Evolutionary conservation across 1,284 basidiomycete species (phyloP), one percentile per base, ranked within the genome.

Genomic region (Malassezia brasiliensis): DNA sequence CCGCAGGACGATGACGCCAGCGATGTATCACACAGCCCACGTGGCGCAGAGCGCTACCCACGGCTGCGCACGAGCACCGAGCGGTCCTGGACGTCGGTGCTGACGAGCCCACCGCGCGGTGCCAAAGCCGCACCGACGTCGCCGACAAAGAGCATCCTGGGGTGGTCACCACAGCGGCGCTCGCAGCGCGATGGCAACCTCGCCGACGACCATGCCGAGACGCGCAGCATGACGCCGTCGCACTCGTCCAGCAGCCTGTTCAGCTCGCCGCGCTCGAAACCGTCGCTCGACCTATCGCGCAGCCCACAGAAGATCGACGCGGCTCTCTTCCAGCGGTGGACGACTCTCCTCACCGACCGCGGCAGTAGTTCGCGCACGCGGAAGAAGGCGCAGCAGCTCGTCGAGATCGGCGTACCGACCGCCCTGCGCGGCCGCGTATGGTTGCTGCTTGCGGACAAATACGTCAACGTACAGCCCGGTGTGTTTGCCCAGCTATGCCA

Each of bases 371-470:
- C 82, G 40, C 88, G 87, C 78, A 86, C 79, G 71, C 89, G 89
- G 76, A 93, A 91, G 74, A 47, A 48, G 12, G 81, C 90, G 14
- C 81, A 83, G 61, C 87, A 86, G 67, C 76, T 94, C 30, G 76
- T 91, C 14, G 88, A 90, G 35, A 83, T 65, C 6, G 78, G 85
- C 19, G 85, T 96, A 0, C 90, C 91, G 1, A 44, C 51, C 17
- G 64, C 69, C 34, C 49, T 73, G 41, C 69, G 72, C 31, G 65
- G 62, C 22, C 65, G 65, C 12, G 65, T 73, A 15, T 74, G 72
- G 72, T 63, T 73, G 20, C 66, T 72, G 57, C 57, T 74, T 14
- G 65, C 65, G 22, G 66, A 67, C 19, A 60, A 60, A 10, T 56
- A 60, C 17, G 59, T 69, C 31, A 60, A 66, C 25, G 60, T 63